A percentile compares a stretch with the other conserved stretches of the same genome.
Conservation (phyloP, 2,329 filamentous ascomycete species). For the Tolypocladium ophioglossoides region DNA sequence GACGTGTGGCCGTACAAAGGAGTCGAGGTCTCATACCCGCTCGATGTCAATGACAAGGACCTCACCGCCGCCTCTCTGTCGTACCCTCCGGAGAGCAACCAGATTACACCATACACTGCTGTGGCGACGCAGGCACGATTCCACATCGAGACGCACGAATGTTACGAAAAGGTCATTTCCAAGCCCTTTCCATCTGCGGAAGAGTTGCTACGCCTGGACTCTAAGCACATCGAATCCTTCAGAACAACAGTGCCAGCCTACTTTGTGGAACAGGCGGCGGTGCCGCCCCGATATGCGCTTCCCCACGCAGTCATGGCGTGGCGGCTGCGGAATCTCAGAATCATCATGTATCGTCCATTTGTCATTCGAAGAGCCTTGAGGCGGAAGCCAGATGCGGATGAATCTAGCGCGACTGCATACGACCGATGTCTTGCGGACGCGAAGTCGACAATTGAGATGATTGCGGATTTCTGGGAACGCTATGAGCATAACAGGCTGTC, state of each 20-base stretch:
- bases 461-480: conserved; percentile 25
- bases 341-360: conserved; percentile 36
- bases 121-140: conserved; percentile 32
- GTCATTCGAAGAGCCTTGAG: conserved; percentile 26
- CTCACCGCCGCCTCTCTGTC: conserved; percentile 22
- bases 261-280: conserved; percentile 19
- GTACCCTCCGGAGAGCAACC: conserved; percentile 22
- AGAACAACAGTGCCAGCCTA: conserved; percentile 21
- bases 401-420: conserved; percentile 11
- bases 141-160: conserved; percentile 30
- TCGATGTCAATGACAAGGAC: conserved; percentile 32
- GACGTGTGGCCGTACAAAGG: conserved; percentile 28
- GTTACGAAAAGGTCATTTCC: conserved; percentile 35
- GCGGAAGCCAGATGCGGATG: conserved; percentile 7
- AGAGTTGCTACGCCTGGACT: conserved; percentile 29
- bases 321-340: conserved; percentile 32
- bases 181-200: conserved; percentile 28
- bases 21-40: conserved; percentile 29
- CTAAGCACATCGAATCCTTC: conserved; percentile 27
- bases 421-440: conserved; percentile 28
- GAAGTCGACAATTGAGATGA: conserved; percentile 26
- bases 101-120: conserved; percentile 31
- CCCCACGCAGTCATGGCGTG: conserved; percentile 31
- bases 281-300: conserved; percentile 25
- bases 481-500: conserved; percentile 26